Evolutionary conservation across 768 basidiomycete species (phyloP), one percentile per base, ranked within the genome.

Genomic region (Lanmaoa pseudosensibilis): DNA sequence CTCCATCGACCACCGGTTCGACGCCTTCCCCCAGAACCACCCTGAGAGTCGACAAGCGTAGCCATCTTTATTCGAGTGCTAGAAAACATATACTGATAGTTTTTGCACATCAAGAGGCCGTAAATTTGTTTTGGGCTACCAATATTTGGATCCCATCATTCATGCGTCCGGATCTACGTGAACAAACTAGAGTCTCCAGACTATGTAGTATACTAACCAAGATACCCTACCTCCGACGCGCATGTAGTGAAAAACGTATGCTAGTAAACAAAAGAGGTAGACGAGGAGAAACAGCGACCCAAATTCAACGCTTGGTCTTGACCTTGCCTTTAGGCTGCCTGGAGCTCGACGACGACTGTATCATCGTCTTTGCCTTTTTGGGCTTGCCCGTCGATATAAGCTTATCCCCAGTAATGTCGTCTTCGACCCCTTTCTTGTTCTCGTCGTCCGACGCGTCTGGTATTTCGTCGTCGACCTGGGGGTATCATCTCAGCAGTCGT

Each of bases 331-430:
- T 48, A 0, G 59, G 50, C 46, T 61, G 59, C 54, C 68, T 66
- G 30, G n/a, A n/a, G n/a, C 52, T 59, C 48, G 62, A 27, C 27
- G 27, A 27, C 27, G 27, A 58, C 45, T 19, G 33, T 27, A 13
- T 18, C 34, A 3, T 9, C 33, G 49, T 27, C 44, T 48, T 58
- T 5, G 39, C 34, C 50, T 47, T 65, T 52, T 77, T 78, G 3
- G 68, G 52, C 64, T 82, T 83, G 21, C 81, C 71, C 45, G 78
- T 75, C 65, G 84, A 84, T 62, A 87, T 84, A 23, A 87, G 74
- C 53, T 82, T 83, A 64, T 88, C 84, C 50, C 78, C 78, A 23
- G 71, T 73, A 27, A 85, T 68, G 54, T 83, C 79, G 12, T 78
- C 76, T 9, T 65, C 64, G 49, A 63, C 36, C 1, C 32, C 48